Base-by-base conservation (phyloP, 139 green algal genomes). In the Dunaliella primolecta region DNA sequence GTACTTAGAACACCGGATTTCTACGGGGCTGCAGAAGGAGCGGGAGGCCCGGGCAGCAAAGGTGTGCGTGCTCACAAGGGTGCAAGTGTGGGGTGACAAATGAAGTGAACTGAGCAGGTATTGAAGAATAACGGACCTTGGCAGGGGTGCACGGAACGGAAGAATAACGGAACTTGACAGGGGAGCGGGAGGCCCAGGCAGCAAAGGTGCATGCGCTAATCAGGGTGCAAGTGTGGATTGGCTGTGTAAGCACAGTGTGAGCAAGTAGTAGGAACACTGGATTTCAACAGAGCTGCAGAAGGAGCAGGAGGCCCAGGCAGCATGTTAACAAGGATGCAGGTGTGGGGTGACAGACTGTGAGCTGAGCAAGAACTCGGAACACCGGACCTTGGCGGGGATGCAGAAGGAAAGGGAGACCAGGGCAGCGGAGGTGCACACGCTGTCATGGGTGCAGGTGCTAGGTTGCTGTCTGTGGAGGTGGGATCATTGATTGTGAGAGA, bases 1-100 rank as follows among this genome's bases (percentile, higher is more conserved):
- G 64, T 85, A 97, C 81, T 78, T 94, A 37, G 92, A 96, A 84
- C 79, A 91, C 82, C 85, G 88, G 21, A 83, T 97, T 34, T 37
- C 78, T 11, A 55, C 70, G 2, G 80, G 77, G 56, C 85, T 96
- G 46, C 76, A 89, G 72, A 24, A 87, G n/a, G 92, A 95, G 83
- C 85, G 88, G 15, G 56, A 78, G 1, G 80, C 81, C 56, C 37
- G 90, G 7, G 90, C 91, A 2, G 79, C 82, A 81, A 80, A 89
- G 85, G 83, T 86, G 92, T 81, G 86, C 83, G 3, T 34, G 29
- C 64, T 32, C 71, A 38, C 76, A 77, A n/a, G n/a, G n/a, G n/a
- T n/a, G n/a, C n/a, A n/a, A n/a, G 31, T 86, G 56, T 72, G 56
- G 56, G 20, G 56, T 72, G 56, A 23, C 56, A 72, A 23, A 72